phyloP scores from a whole-genome alignment of 768 basidiomycete species.

The Hericium alpestre region DNA sequence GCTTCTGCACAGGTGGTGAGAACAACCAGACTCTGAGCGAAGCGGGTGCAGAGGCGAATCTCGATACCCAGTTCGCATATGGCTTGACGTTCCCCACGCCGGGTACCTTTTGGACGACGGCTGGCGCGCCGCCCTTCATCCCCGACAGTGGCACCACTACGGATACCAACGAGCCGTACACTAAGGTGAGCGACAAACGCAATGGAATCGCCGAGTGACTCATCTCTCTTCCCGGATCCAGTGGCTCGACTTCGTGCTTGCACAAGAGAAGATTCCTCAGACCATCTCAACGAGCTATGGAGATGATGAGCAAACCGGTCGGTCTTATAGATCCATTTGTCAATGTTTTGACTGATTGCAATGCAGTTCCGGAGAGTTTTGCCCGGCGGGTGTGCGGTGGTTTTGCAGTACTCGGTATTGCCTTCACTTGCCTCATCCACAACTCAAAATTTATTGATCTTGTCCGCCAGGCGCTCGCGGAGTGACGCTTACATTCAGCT shows the following conservation, averaged over 20 bases:
- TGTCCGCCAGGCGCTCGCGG: conserved; percentile 45
- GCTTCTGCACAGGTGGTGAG: conserved; percentile 4
- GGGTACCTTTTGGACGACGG: conserved; percentile 14
- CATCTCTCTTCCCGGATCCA: conserved; percentile 13
- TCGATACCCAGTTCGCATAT: conserved; percentile 14
- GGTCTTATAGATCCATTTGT: neutral
- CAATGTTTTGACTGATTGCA: neutral
- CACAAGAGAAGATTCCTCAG: conserved; percentile 37
- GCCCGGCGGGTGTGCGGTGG: conserved; percentile 37
- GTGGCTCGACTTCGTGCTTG: conserved; percentile 55
- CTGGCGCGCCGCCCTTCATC: conserved; percentile 14
- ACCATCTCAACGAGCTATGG: conserved; percentile 66
- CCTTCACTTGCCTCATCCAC: too few species aligned
- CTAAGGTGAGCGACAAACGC: neutral
- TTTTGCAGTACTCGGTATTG: conserved; percentile 56
- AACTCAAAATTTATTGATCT: neutral
- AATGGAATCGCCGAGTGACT: neutral
- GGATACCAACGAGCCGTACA: conserved; percentile 11
- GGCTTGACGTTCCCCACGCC: conserved; percentile 17
- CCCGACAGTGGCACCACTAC: conserved; percentile 1
- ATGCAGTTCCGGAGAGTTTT: conserved; percentile 37
- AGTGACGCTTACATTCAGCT: conserved; percentile 51
- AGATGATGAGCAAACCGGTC: conserved; percentile 63
- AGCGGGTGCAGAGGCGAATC: conserved; percentile 17
- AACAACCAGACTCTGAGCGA: conserved; percentile 8